A percentile compares a stretch with the other conserved stretches of the same genome.
phyloP scores from a whole-genome alignment of 1,284 basidiomycete species.

The Heliocybe sulcata region DNA sequence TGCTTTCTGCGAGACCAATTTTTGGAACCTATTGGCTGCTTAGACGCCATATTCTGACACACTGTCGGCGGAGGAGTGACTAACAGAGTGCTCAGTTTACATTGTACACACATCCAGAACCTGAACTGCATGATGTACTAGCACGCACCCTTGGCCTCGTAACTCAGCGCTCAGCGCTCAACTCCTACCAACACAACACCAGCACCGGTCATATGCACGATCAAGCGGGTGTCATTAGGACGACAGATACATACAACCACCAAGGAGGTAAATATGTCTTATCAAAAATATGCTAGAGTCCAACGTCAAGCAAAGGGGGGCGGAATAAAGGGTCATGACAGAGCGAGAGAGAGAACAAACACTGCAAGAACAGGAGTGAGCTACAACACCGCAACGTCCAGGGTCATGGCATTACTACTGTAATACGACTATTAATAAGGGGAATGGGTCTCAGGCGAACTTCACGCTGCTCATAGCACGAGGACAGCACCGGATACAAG shows the following conservation, averaged over 20 bases:
- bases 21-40: neutral
- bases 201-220: neutral
- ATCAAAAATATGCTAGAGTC: neutral
- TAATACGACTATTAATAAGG: too few relatives aligned
- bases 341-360: neutral
- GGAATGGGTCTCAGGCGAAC: too few relatives aligned
- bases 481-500: neutral
- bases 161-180: too few relatives aligned
- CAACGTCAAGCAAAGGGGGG: neutral
- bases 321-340: neutral
- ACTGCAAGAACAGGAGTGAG: neutral
- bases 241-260: neutral
- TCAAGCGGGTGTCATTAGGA: neutral
- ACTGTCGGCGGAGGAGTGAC: too few relatives aligned
- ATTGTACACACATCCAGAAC: too few relatives aligned
- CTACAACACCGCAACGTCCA: neutral
- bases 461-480: neutral
- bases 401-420: neutral
- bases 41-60: neutral
- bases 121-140: too few relatives aligned
- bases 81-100: too few relatives aligned
- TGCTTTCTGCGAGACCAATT: neutral
- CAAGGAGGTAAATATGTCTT: neutral
- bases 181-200: too few relatives aligned
- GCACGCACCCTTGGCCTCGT: too few relatives aligned